These are phyloP conservation scores for Plantago ovata DNA, from an alignment of 257 asterid species.

Conservation along the genomic window DNA sequence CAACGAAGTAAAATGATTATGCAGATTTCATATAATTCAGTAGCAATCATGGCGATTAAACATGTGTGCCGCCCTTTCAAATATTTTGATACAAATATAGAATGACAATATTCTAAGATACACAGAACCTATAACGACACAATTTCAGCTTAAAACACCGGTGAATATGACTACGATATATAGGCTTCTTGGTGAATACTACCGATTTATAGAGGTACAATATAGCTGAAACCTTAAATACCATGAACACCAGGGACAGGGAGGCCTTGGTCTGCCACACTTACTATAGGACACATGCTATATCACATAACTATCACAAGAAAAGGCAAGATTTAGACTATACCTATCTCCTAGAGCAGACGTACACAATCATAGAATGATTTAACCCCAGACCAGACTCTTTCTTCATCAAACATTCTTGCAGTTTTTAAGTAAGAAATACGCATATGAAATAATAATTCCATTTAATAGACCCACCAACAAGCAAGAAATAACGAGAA, in stretches of 20 bases:
- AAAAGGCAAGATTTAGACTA: background rate
- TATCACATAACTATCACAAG: background rate
- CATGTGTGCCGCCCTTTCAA: constrained; percentile 1
- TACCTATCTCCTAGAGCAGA: background rate
- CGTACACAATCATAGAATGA: constrained; percentile 1
- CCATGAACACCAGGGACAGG: background rate
- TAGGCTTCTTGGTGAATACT: background rate
- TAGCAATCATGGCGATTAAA: background rate
- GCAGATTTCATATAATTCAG: constrained; percentile 5
- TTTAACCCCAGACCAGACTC: constrained; percentile 9
- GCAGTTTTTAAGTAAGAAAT: constrained; percentile 10
- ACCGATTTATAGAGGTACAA: too few relatives aligned
- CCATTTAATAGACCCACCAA: too few relatives aligned
- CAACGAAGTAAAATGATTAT: constrained; percentile 15
- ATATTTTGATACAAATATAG: constrained; percentile 5
- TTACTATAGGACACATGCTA: background rate
- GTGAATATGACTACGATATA: too few relatives aligned
- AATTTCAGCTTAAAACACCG: background rate
- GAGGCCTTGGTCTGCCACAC: background rate
- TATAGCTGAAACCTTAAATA: background rate
- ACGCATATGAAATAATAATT: background rate
- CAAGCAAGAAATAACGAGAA: too few relatives aligned
- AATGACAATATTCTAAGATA: constrained; percentile 11
- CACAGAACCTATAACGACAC: background rate
- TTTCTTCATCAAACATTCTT: background rate